A percentile compares a stretch with the other conserved stretches of the same genome.
Evolutionary conservation across 352 stramenopile species (phyloP).

Genomic region (Globisporangium cylindrosporum): DNA sequence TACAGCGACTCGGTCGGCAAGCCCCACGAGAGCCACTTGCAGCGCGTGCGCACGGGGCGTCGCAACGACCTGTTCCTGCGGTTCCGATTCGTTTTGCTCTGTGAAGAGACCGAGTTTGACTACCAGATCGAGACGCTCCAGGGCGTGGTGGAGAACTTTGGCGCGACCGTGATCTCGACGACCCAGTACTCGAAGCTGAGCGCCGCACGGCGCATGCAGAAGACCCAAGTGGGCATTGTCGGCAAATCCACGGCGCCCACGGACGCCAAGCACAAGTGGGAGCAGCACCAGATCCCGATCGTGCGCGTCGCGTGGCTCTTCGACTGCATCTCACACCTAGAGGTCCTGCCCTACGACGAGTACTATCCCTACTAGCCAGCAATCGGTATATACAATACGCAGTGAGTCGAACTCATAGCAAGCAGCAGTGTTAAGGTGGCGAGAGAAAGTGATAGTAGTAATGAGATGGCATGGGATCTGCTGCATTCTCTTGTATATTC

Average conservation of each 20-base stretch:
- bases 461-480: neutral
- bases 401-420: neutral
- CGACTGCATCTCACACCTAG: conserved; percentile 84
- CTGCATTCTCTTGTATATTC: conserved; percentile 9
- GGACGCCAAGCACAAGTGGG: conserved; percentile 55
- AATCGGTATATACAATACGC: neutral
- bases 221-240: conserved; percentile 66
- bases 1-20: conserved; percentile 72
- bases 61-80: conserved; percentile 76
- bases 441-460: neutral
- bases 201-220: conserved; percentile 21
- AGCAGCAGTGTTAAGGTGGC: neutral
- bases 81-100: conserved; percentile 78
- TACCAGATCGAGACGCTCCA: conserved; percentile 67
- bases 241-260: conserved; percentile 59
- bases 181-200: conserved; percentile 26
- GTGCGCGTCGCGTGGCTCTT: conserved; percentile 87
- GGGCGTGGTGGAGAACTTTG: conserved; percentile 66
- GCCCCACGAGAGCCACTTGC: conserved; percentile 60
- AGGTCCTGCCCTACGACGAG: conserved; percentile 81
- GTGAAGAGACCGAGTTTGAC: conserved; percentile 63
- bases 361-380: conserved; percentile 83
- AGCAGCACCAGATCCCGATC: conserved; percentile 75
- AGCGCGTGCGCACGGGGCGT: conserved; percentile 38
- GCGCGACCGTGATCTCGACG: conserved; percentile 41